These are phyloP conservation scores for Vitis vinifera DNA, from an alignment of 164 flowering plant genomes.

Conservation along the genomic window DNA sequence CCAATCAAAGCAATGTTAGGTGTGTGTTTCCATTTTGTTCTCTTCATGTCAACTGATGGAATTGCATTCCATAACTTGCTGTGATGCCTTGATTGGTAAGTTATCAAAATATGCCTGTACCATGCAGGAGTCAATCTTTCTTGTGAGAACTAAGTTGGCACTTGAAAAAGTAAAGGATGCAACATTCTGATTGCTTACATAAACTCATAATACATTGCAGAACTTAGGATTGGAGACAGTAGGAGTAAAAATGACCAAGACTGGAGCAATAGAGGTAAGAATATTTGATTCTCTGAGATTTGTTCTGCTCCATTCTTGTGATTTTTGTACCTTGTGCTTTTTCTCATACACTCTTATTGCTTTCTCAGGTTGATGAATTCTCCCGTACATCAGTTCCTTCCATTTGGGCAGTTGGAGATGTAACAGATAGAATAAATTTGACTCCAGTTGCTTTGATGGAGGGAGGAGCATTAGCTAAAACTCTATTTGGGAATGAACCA, in stretches of 20 bases:
- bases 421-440: slow-evolving; percentile 85
- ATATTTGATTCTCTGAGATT: background rate
- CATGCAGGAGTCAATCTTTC: too few species aligned
- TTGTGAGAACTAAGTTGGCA: too few species aligned
- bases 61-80: too few species aligned
- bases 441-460: slow-evolving; percentile 99
- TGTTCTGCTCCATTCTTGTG: background rate
- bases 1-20: too few species aligned
- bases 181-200: background rate
- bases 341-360: background rate
- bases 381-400: slow-evolving; percentile 90
- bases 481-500: slow-evolving; percentile 83
- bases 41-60: too few species aligned
- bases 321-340: background rate
- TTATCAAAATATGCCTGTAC: too few species aligned
- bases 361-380: slow-evolving; percentile 82
- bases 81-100: too few species aligned
- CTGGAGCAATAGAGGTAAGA: slow-evolving; percentile 88
- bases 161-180: too few species aligned
- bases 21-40: too few species aligned
- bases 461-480: slow-evolving; percentile 89
- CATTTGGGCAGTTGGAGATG: slow-evolving; percentile 99
- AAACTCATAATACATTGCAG: slow-evolving; percentile 34
- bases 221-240: slow-evolving; percentile 78
- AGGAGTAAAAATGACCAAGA: slow-evolving; percentile 71